Evolutionary conservation across 176 grass and related monocot species (phyloP).

Genomic region (Cenchrus fungigraminus): DNA sequence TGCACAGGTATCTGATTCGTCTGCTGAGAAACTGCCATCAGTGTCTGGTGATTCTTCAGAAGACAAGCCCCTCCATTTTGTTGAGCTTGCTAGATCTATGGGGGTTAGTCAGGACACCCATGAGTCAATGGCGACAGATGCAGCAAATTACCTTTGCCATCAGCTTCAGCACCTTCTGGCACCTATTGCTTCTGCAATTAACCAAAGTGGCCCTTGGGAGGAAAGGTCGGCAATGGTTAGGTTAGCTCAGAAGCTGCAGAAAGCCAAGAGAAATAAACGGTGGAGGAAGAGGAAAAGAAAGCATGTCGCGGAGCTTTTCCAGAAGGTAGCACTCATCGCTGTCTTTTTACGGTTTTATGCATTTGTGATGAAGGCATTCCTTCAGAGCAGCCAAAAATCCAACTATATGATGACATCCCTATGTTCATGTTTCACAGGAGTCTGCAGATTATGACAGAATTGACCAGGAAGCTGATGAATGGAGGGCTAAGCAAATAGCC

Average conservation of each 20-base stretch:
- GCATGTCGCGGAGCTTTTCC: slow-evolving; percentile 58
- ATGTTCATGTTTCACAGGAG: slow-evolving; percentile 57
- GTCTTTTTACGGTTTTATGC: not conserved
- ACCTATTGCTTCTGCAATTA: slow-evolving; percentile 54
- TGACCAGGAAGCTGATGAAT: slow-evolving; percentile 90
- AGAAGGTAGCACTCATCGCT: slow-evolving; percentile 52
- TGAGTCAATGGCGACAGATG: slow-evolving; percentile 63
- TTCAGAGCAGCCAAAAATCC: not conserved
- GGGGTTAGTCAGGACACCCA: slow-evolving; percentile 57
- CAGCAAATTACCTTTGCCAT: slow-evolving; percentile 61
- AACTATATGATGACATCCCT: not conserved
- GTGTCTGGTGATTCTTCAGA: slow-evolving; percentile 1
- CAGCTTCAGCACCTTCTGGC: slow-evolving; percentile 61
- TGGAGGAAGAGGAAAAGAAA: slow-evolving; percentile 91
- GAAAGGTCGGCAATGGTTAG: slow-evolving; percentile 62
- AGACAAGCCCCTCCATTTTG: slow-evolving; percentile 18
- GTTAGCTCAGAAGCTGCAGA: slow-evolving; percentile 81
- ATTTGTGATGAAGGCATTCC: not conserved
- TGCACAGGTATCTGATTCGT: slow-evolving; percentile 28
- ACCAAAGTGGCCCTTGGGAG: slow-evolving; percentile 61
- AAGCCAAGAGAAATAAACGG: slow-evolving; percentile 76
- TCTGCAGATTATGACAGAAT: slow-evolving; percentile 67
- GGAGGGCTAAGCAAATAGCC: slow-evolving; percentile 85
- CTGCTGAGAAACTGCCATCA: slow-evolving; percentile 1
- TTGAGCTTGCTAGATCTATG: slow-evolving; percentile 53